Evolutionary conservation across 345 rosid species (phyloP).

Genomic region (Gossypium arboreum): DNA sequence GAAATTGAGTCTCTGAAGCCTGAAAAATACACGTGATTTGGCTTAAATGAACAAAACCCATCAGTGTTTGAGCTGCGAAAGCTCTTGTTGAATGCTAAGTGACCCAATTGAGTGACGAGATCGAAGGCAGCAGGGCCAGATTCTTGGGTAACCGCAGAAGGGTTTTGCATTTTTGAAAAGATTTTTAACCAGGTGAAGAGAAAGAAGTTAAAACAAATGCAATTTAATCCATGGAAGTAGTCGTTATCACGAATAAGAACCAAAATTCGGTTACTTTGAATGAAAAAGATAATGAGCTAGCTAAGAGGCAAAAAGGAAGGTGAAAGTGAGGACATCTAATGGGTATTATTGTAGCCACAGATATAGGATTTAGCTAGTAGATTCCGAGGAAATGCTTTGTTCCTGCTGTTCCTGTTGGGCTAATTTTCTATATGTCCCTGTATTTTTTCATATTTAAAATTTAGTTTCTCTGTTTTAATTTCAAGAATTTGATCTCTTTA

Average conservation of each 20-base stretch:
- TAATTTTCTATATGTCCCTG: too few species aligned
- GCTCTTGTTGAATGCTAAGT: conserved; percentile 39
- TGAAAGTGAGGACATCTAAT: conserved; percentile 16
- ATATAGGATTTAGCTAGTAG: conserved; percentile 9
- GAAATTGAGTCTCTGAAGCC: conserved; percentile 23
- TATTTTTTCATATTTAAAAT: too few species aligned
- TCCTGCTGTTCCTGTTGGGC: too few species aligned
- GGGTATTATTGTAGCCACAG: conserved; percentile 24
- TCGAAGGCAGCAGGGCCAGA: conserved; percentile 47
- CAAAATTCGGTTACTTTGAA: conserved; percentile 1
- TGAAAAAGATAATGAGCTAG: background rate
- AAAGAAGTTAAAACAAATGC: background rate
- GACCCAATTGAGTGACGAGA: conserved; percentile 47
- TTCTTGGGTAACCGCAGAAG: conserved; percentile 60
- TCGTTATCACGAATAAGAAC: conserved; percentile 17
- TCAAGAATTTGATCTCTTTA: too few species aligned
- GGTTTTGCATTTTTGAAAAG: conserved; percentile 49
- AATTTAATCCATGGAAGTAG: conserved; percentile 28
- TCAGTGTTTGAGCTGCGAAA: conserved; percentile 34
- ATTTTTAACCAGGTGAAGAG: background rate
- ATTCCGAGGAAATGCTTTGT: background rate
- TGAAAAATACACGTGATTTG: conserved; percentile 54
- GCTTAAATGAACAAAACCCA: conserved; percentile 41
- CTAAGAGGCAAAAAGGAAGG: background rate
- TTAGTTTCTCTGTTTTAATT: too few species aligned